Evolutionary conservation across 2,329 filamentous ascomycete species (phyloP), one percentile per base, ranked within the genome.

Genomic region (Pyricularia pennisetigena): DNA sequence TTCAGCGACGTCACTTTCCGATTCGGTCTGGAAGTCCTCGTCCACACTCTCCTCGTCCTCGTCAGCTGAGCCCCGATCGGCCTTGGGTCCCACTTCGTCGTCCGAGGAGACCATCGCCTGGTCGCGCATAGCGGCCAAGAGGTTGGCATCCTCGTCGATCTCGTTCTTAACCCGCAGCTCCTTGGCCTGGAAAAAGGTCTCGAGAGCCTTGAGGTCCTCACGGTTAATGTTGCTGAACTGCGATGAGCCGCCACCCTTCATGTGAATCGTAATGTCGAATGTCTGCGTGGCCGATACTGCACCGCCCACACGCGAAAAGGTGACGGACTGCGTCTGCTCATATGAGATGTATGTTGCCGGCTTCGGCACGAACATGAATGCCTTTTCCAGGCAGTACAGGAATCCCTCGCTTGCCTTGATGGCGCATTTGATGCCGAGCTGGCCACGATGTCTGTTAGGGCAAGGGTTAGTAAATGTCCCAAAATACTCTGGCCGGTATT

Each of bases 171-270:
- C 94, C 68, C 94, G 92, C 75, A 99, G 86, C 70, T 90, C 91
- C 84, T 98, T 98, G 73, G 93, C 87, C 80, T 96, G 95, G 86
- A 99, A 97, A 82, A 99, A 99, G 73, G 90, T 89, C 79, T 99
- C 95, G n/a, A 99, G 86, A 7, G 92, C 92, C 80, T 95, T 92
- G 79, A 98, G 92, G 77, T 99, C 95, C 82, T 99, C 95, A 73
- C 94, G 91, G 78, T 97, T 99, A 79, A 99, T 99, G 83, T 99
- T 99, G 81, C 93, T 97, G 82, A 99, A 99, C 75, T 97, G 94
- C 74, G 94, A 93, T 75, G 97, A 93, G 69, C 91, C 91, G n/a
- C 91, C 92, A 72, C 84, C 88, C 84, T 97, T 98, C 82, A 97
- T 86, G 68, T 89, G 89, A 69, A 99, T 92, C 0, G 93, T 95